phyloP scores from a whole-genome alignment of 2,329 filamentous ascomycete genomes.

The Ceratocystis destructans region DNA sequence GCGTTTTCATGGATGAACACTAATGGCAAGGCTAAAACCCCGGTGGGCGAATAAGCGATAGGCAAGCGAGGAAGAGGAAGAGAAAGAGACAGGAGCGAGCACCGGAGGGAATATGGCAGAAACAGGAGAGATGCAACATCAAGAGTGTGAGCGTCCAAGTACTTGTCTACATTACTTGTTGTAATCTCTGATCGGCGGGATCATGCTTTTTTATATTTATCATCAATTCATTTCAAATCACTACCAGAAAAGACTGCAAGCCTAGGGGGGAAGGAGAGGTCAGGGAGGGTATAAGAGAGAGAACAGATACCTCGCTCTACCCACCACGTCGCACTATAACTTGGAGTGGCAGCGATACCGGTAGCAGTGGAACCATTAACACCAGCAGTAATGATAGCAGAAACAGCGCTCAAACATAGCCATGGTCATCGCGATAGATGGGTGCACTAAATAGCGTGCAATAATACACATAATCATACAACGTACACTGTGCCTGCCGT shows the following conservation, averaged over 20 bases:
- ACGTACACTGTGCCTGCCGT: not conserved
- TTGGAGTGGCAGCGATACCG: too few species aligned
- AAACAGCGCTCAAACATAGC: too few species aligned
- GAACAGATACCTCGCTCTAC: not conserved
- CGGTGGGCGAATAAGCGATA: slow-evolving; percentile 6
- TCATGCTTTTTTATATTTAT: not conserved
- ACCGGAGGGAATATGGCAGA: too few species aligned
- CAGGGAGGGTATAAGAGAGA: too few species aligned
- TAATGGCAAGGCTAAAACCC: slow-evolving; percentile 30
- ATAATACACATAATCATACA: not conserved
- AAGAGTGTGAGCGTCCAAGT: not conserved
- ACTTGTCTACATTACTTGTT: not conserved
- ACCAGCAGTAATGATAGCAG: too few species aligned
- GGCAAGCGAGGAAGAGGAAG: not conserved
- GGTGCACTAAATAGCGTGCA: not conserved
- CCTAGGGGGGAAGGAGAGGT: not conserved
- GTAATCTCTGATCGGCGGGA: not conserved
- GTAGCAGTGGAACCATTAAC: too few species aligned
- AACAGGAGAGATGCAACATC: not conserved
- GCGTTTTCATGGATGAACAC: slow-evolving; percentile 86
- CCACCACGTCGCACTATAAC: not conserved
- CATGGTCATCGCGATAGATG: too few species aligned
- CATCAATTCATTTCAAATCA: slow-evolving; percentile 4
- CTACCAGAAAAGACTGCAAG: slow-evolving; percentile 20
- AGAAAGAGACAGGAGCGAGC: not conserved